Evolutionary conservation across 140 eudicot species (phyloP), one percentile per base, ranked within the genome.

Genomic region (Anethum foeniculum): DNA sequence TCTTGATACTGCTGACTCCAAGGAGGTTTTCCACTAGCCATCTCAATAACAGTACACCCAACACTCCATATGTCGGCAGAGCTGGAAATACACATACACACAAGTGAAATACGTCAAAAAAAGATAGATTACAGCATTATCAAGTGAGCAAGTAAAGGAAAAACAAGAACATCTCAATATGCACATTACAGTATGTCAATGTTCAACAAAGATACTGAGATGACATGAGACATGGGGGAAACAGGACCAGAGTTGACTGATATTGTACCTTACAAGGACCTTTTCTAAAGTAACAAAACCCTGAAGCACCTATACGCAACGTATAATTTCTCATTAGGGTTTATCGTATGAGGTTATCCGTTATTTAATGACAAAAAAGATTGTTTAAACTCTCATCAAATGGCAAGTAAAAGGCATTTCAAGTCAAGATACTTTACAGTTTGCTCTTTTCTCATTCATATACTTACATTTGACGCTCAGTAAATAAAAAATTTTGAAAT

Each of bases 21-120:
- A 77, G 98, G 98, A 88, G 98, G 96, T 84, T 92, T 94, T 88
- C 98, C 98, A 0, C 97, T 94, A 76, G 96, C 98, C 98, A 94
- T 94, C 85, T 94, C 97, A 72, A 94, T 94, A 75, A 94, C 90
- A 67, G 98, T 94, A 79, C 98, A 94, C 75, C 97, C 98, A 67
- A 94, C 98, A 87, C 98, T 94, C 98, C 98, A 94, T 83, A 94
- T 90, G 79, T 92, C 98, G 67, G 97, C 97, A 82, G 97, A 90
- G 85, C 98, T 94, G 80, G 23, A 65, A 32, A 76, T 23, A 68
- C 43, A 62, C 36, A 82, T 49, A 64, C 8, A 67, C 74, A 30
- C n/a, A 67, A 77, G 75, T 71, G 60, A 71, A 84, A 67, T 2
- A 1, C 10, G 13, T 44, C 64, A 79, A 9, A 60, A 46, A 36